Percentiles rank a stretch among this genome's conserved stretches.
These are phyloP conservation scores for Dacryopinax primogenitus DNA, from an alignment of 768 basidiomycete genomes.

Conservation along the genomic window DNA sequence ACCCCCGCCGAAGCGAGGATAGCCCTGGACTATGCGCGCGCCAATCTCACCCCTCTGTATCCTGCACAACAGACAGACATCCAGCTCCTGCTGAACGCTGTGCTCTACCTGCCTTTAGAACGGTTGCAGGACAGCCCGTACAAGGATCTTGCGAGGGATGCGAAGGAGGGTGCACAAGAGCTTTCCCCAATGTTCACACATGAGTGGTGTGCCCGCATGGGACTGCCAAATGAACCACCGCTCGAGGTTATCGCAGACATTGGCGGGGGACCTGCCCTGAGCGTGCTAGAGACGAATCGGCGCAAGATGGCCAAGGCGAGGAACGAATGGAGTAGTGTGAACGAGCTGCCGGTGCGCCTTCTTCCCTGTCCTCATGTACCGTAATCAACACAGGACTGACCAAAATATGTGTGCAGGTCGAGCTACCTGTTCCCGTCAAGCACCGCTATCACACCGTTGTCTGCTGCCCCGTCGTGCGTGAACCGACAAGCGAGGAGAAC, in stretches of 20 bases:
- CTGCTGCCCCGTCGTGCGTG: constrained; percentile 94
- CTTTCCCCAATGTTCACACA: constrained; percentile 73
- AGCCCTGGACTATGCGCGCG: constrained; percentile 65
- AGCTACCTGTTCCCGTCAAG: constrained; percentile 73
- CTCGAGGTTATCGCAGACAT: constrained; percentile 83
- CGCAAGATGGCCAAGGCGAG: constrained; percentile 86
- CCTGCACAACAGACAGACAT: constrained; percentile 50
- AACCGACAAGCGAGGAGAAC: constrained; percentile 83
- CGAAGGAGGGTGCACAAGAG: constrained; percentile 9
- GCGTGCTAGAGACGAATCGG: constrained; percentile 85
- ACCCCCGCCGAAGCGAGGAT: constrained; percentile 43
- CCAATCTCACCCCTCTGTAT: constrained; percentile 51
- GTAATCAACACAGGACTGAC: neutral
- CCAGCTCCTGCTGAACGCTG: constrained; percentile 52
- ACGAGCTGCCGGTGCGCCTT: constrained; percentile 68
- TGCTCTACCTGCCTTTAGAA: constrained; percentile 53
- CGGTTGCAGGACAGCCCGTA: constrained; percentile 61
- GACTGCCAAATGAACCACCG: constrained; percentile 80
- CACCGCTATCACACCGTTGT: constrained; percentile 95
- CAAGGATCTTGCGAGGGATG: constrained; percentile 55
- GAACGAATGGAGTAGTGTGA: constrained; percentile 81
- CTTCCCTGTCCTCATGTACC: constrained; percentile 14
- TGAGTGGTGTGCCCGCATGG: constrained; percentile 76
- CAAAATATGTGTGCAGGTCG: constrained; percentile 48
- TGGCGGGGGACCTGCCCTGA: constrained; percentile 80